A percentile compares a stretch with the other conserved stretches of the same genome.
Conservation (phyloP, 108 stramenopile genomes). For the Hondaea fermentalgiana region DNA sequence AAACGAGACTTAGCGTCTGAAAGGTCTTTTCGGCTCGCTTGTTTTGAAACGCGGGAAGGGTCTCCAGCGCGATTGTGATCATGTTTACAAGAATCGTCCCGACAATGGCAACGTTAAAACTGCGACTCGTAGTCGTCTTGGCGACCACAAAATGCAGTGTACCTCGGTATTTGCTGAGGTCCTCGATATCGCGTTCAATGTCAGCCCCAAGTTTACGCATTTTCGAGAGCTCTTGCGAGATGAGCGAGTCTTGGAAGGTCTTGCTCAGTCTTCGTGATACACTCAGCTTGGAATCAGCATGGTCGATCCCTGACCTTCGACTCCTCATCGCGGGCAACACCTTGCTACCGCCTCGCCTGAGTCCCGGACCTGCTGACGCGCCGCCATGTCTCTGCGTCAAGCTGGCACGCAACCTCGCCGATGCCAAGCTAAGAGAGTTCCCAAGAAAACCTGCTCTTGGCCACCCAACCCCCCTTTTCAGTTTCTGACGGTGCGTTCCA, state of each 20-base stretch:
- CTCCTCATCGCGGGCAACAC: too few relatives aligned
- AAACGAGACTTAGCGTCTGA: neutral
- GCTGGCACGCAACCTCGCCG: too few relatives aligned
- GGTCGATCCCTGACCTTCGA: too few relatives aligned
- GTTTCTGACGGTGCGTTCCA: too few relatives aligned
- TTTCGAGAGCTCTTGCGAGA: neutral
- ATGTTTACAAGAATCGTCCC: neutral
- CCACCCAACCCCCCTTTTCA: too few relatives aligned
- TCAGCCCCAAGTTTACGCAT: neutral
- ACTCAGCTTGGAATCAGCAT: neutral
- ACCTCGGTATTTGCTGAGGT: neutral
- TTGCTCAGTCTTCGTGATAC: neutral
- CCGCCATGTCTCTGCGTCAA: too few relatives aligned
- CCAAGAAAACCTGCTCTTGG: too few relatives aligned
- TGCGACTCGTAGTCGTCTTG: neutral
- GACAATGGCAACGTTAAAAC: neutral
- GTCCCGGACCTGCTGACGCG: too few relatives aligned
- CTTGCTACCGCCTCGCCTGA: too few relatives aligned
- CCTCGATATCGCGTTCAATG: neutral
- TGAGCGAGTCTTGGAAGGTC: neutral
- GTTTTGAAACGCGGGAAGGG: neutral
- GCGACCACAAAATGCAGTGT: neutral
- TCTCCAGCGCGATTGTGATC: neutral
- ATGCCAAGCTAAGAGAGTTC: too few relatives aligned
- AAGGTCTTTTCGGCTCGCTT: conserved; percentile 3